These are phyloP conservation scores for Solanum chiquidenum DNA, from an alignment of 257 asterid genomes.

Conservation along the genomic window DNA sequence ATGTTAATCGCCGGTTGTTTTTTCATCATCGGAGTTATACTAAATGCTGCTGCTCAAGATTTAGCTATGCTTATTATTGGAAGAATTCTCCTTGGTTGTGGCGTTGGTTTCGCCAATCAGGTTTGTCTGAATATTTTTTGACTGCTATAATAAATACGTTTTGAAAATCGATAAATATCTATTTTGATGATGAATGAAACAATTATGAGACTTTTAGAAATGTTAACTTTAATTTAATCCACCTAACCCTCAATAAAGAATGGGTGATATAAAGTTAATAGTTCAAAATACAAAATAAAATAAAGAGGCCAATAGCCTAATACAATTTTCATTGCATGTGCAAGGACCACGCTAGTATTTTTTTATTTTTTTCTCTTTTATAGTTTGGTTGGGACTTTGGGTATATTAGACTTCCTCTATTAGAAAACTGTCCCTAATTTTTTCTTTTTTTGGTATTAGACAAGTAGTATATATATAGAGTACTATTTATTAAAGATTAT, in stretches of 20 bases:
- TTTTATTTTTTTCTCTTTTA: neutral
- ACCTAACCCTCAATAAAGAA: neutral
- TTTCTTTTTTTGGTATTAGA: neutral
- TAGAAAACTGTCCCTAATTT: neutral
- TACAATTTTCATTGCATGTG: neutral
- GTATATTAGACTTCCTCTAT: neutral
- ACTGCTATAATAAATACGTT: neutral
- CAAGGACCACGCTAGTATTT: neutral
- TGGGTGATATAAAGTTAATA: neutral
- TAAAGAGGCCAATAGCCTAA: neutral
- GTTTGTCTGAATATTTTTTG: neutral
- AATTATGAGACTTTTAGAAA: too few species aligned
- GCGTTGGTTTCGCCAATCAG: constrained; percentile 94
- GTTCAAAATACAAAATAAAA: neutral
- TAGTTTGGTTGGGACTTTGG: neutral
- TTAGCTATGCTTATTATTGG: constrained; percentile 91
- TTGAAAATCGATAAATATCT: too few species aligned
- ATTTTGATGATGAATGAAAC: too few species aligned
- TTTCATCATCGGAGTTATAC: constrained; percentile 47
- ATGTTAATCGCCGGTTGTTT: constrained; percentile 77
- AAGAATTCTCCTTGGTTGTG: constrained; percentile 73
- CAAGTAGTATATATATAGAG: neutral
- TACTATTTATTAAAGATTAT: neutral
- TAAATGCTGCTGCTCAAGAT: constrained; percentile 69
- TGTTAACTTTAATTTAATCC: neutral